Percentiles rank a stretch among this genome's conserved stretches.
Evolutionary conservation across 2,329 filamentous ascomycete genomes (phyloP).

Genomic region (Trichoderma sp.): DNA sequence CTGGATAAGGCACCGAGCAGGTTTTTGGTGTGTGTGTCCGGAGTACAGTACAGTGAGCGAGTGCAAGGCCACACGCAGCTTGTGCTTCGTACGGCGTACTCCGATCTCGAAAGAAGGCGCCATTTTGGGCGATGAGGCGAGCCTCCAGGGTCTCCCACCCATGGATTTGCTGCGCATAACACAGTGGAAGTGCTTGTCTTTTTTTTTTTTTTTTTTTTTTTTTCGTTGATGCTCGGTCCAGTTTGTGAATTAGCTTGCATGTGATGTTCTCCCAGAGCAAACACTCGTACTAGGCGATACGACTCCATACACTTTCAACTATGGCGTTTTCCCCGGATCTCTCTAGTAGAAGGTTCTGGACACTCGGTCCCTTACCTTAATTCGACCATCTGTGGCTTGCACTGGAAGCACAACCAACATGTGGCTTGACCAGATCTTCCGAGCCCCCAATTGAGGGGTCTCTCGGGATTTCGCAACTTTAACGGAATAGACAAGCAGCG

Average conservation of each 20-base stretch:
- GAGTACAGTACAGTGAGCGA: neutral
- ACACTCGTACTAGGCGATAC: neutral
- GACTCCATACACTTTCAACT: neutral
- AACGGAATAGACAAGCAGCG: neutral
- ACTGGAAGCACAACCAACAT: neutral
- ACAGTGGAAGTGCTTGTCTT: neutral
- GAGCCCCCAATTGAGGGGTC: neutral
- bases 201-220: no score
- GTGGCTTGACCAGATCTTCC: neutral
- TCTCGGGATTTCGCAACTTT: neutral
- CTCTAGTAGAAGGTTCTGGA: slow-evolving; percentile 1
- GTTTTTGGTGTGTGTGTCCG: neutral
- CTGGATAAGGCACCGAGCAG: neutral
- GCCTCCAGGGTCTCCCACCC: neutral
- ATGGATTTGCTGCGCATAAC: neutral
- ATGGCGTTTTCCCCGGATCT: slow-evolving; percentile 8
- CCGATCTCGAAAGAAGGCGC: slow-evolving; percentile 5
- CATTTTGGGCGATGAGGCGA: neutral
- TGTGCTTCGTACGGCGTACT: neutral
- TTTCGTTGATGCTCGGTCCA: neutral
- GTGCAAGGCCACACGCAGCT: neutral
- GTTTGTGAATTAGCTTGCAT: neutral
- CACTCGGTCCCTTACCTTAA: neutral
- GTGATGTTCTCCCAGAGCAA: neutral
- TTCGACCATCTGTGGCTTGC: slow-evolving; percentile 1